Evolutionary conservation across 2,329 filamentous ascomycete species (phyloP), one percentile per base, ranked within the genome.

Genomic region (Diaporthe sp.): DNA sequence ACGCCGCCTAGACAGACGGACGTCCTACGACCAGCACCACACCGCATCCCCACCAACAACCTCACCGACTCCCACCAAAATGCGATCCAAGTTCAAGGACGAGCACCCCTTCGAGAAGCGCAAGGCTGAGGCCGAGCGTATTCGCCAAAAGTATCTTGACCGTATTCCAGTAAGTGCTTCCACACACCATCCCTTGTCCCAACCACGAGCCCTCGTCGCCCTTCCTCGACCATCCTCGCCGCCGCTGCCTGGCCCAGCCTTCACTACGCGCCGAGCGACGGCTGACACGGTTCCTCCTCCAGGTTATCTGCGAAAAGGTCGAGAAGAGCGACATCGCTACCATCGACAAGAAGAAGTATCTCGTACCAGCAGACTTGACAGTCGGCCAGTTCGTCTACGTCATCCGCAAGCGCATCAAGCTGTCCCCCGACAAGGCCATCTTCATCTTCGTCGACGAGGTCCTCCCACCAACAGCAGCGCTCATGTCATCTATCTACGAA

Each of bases 11-110:
- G 22, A 51, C 63, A 42, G 22, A 25, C 44, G 37, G 53, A 53
- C 69, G 27, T 32, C 65, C 13, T 35, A n/a, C 35, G 22, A 37
- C 42, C 55, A 44, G 8, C 30, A 22, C 53, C 72, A 72, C 72
- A 78, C 53, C 75, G 59, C 74, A 76, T 73, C 71, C 72, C 58
- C 74, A 75, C 68, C 58, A 73, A 73, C 73, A 74, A 30, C 71
- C 75, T 56, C 73, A 76, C 39, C 72, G 30, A 71, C 66, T 56
- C 83, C 84, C 83, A 82, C 83, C 89, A 94, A 83, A 79, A 98
- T 98, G 95, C 94, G 96, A 84, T 97, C 95, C 90, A 98, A 98
- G 92, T 99, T 99, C 88, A 99, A 99, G 95, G 97, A 99, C 93
- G 97, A 98, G 92, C 97, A 98, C 86, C 95, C 95, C 81, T 98